Conservation (phyloP, 192 early-diverging fungal genomes). For the Umbelopsis sp. region DNA sequence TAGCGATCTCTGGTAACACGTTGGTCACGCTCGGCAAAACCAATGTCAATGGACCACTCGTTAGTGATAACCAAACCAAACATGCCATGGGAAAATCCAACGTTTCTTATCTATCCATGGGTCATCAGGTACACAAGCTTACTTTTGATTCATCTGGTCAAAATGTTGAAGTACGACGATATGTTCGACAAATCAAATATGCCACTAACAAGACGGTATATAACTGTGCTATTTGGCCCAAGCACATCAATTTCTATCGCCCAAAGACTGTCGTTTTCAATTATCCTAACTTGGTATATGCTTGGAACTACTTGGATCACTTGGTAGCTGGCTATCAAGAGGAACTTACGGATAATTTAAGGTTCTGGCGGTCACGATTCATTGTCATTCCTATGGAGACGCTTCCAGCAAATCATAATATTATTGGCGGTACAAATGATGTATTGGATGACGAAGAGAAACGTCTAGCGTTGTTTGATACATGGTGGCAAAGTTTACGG, state of each 20-base stretch:
- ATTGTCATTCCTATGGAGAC: constrained; percentile 83
- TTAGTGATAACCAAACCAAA: constrained; percentile 28
- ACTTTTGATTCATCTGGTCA: constrained; percentile 65
- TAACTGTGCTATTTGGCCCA: constrained; percentile 85
- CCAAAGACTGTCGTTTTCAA: constrained; percentile 60
- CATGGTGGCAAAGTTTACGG: constrained; percentile 83
- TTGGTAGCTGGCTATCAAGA: constrained; percentile 87
- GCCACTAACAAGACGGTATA: constrained; percentile 63
- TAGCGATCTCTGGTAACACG: neutral
- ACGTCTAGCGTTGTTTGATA: constrained; percentile 81
- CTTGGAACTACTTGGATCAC: constrained; percentile 95
- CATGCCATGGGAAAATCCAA: neutral
- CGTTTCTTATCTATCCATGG: constrained; percentile 76
- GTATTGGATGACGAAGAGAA: constrained; percentile 86
- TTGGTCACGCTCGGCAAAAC: neutral
- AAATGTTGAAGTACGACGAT: constrained; percentile 87
- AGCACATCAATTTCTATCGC: constrained; percentile 63
- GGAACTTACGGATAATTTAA: constrained; percentile 72
- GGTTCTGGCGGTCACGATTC: constrained; percentile 91
- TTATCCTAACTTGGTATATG: constrained; percentile 80
- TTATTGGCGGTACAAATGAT: constrained; percentile 57
- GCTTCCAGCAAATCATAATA: constrained; percentile 50
- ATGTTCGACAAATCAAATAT: constrained; percentile 70
- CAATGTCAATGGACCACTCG: constrained; percentile 24
- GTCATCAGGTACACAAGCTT: constrained; percentile 87